A percentile compares a stretch with the other conserved stretches of the same genome.
These are phyloP conservation scores for Adansonia gregorii DNA, from an alignment of 441 rosid species.

Conservation along the genomic window DNA sequence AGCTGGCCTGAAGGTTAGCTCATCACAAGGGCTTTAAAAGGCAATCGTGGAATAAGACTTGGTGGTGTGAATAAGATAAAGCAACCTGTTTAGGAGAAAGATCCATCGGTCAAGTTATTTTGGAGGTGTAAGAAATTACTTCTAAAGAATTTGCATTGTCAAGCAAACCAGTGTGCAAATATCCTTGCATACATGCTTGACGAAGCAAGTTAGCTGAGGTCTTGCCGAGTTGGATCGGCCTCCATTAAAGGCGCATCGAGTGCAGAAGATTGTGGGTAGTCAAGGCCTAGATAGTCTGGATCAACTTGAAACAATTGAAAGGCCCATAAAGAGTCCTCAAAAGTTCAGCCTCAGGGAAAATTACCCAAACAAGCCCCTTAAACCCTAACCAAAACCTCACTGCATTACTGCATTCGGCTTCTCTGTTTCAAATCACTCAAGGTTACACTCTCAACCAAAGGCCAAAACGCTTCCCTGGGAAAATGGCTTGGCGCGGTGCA, in stretches of 20 bases:
- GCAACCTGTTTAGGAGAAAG: too few relatives aligned
- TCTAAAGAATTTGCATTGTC: too few relatives aligned
- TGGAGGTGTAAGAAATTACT: too few relatives aligned
- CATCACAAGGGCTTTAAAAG: too few relatives aligned
- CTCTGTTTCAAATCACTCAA: neutral
- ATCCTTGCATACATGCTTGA: too few relatives aligned
- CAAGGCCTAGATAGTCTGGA: neutral
- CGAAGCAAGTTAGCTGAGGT: too few relatives aligned
- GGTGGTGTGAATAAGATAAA: too few relatives aligned
- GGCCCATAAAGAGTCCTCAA: neutral
- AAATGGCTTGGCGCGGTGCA: constrained; percentile 54
- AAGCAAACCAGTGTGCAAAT: too few relatives aligned
- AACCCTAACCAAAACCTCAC: constrained; percentile 38
- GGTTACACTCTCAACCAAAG: neutral
- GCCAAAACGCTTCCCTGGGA: constrained; percentile 4
- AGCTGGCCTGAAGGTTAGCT: too few relatives aligned
- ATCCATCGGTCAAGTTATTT: too few relatives aligned
- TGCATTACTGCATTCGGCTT: constrained; percentile 6
- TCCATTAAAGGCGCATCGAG: neutral
- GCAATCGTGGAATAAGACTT: too few relatives aligned
- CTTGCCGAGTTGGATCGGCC: neutral
- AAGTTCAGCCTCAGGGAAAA: neutral
- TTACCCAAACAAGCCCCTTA: constrained; percentile 12
- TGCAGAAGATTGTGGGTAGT: neutral
- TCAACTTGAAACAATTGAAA: neutral